Evolutionary conservation across 345 rosid species (phyloP).

Genomic region (Eucalyptus fibrosa): DNA sequence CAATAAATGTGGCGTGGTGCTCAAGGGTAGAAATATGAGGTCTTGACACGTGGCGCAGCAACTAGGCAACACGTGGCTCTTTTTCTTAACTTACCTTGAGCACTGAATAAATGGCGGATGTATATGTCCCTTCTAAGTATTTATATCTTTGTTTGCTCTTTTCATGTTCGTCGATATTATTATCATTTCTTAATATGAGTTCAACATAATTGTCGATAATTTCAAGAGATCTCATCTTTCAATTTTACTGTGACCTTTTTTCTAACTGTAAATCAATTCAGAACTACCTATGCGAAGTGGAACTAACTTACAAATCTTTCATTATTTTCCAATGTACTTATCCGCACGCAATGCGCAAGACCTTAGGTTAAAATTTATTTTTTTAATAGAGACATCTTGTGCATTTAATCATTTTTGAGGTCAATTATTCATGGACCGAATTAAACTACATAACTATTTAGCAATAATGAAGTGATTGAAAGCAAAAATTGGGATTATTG

Average conservation of each 20-base stretch:
- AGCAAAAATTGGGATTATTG: too few relatives aligned
- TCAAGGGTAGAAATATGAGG: neutral
- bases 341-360: neutral
- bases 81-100: neutral
- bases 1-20: neutral
- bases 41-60: neutral
- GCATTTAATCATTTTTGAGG: neutral
- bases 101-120: neutral
- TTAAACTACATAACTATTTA: neutral
- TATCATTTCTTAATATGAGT: neutral
- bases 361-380: neutral
- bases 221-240: neutral
- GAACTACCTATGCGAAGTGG: neutral
- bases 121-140: neutral
- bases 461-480: neutral
- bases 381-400: neutral
- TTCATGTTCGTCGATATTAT: too few relatives aligned
- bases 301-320: neutral
- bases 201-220: neutral
- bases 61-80: neutral
- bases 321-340: neutral
- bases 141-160: neutral
- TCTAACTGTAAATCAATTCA: neutral
- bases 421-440: neutral
- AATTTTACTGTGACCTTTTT: fast-evolving